Conservation (phyloP, 2,329 filamentous ascomycete species). For the Epichloe amarillans region DNA sequence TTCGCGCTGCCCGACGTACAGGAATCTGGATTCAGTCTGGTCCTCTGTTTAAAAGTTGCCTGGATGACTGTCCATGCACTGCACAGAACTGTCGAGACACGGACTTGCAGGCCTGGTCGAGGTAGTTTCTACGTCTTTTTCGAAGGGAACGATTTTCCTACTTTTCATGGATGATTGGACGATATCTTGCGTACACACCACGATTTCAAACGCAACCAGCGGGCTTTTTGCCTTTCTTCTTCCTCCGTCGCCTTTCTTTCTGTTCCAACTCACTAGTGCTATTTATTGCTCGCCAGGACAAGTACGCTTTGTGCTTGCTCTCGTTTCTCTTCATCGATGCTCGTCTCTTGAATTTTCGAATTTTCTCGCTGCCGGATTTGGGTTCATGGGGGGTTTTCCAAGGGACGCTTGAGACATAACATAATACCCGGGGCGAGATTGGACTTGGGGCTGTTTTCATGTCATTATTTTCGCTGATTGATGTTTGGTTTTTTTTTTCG, state of each 20-base stretch:
- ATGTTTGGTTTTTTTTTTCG: background rate
- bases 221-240: background rate
- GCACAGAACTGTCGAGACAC: background rate
- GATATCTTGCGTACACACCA: background rate
- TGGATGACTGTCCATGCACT: background rate
- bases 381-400: background rate
- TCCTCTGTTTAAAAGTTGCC: too few relatives aligned
- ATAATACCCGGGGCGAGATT: conserved; percentile 7
- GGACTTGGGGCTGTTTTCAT: conserved; percentile 7
- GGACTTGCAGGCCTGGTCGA: background rate
- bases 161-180: background rate
- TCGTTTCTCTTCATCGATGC: background rate
- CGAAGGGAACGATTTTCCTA: background rate
- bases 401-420: background rate
- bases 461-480: background rate
- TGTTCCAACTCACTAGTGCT: background rate
- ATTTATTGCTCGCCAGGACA: too few relatives aligned
- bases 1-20: background rate
- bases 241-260: background rate
- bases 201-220: background rate
- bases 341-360: background rate
- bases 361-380: background rate
- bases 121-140: background rate
- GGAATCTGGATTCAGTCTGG: background rate
- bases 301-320: too few relatives aligned